Evolutionary conservation across 441 rosid genomes (phyloP), one percentile per base, ranked within the genome.

Genomic region (Flueggea neowawraea): DNA sequence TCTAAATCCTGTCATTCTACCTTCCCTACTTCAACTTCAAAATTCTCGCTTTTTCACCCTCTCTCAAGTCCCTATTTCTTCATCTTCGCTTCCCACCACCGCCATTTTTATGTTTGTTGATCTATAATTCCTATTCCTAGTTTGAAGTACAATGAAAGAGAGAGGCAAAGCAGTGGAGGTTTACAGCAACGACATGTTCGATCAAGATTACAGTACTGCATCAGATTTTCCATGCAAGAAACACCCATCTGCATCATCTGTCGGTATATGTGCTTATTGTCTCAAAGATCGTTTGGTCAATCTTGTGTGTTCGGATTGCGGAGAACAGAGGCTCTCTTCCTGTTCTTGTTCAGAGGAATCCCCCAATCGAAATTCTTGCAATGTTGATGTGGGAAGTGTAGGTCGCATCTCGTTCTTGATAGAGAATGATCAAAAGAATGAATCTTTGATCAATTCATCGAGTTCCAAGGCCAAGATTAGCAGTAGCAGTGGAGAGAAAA

Each of bases 281-380:
- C 90, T 95, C 63, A 84, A 86, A 66, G 99, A 95, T 67, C 94
- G 99, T 22, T 75, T 95, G 60, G 70, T 85, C 31, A 86, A 73
- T 61, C 80, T 95, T 65, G 96, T 95, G 0, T 95, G 99, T 56
- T 86, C 98, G 0, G 96, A 91, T 61, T 95, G 99, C 52, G 97
- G 99, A 6, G 99, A 91, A 60, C 99, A 91, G 52, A 74, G 99
- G 15, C 83, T 89, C 36, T 95, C 99, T 43, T 94, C 97, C 12
- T 95, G 97, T 41, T 91, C 97, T 11, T 95, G 97, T 82, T 91
- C 97, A 9, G 83, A 79, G 77, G 75, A 67, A 67, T 85, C 94
- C 31, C 80, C 93, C 56, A 80, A 82, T 48, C 87, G 85, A 5
- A 77, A 69, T 45, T 87, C 93, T 1, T 74, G 84, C 84, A 52